Percentiles rank a stretch among this genome's conserved stretches.
phyloP scores from a whole-genome alignment of 2,329 filamentous ascomycete species.

The Westerdykella ornata region DNA sequence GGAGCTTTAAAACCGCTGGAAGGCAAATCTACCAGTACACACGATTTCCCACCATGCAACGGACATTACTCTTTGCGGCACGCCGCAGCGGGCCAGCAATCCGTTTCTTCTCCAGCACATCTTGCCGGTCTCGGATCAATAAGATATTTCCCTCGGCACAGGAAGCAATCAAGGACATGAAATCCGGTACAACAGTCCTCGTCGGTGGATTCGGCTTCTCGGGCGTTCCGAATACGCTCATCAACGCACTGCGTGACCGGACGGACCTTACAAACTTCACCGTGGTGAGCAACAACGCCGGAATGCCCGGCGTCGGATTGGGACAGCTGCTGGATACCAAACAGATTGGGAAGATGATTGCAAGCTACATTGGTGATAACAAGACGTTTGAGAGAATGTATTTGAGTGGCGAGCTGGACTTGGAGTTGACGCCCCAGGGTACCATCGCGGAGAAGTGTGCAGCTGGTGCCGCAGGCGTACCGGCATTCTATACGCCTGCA shows the following conservation, averaged over 20 bases:
- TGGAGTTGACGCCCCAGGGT: conserved; percentile 72
- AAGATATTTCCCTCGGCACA: conserved; percentile 36
- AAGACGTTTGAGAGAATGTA: conserved; percentile 71
- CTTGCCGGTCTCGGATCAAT: conserved; percentile 32
- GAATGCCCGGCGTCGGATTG: conserved; percentile 62
- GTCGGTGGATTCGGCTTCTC: conserved; percentile 37
- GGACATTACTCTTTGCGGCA: conserved; percentile 29
- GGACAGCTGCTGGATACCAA: conserved; percentile 62
- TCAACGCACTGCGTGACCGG: conserved; percentile 35
- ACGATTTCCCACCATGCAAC: conserved; percentile 24
- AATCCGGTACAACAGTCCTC: conserved; percentile 32
- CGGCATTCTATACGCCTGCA: conserved; percentile 74
- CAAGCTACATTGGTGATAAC: conserved; percentile 72
- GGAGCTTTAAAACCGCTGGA: no score
- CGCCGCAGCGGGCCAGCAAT: conserved; percentile 26
- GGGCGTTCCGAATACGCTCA: conserved; percentile 37
- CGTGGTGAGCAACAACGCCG: conserved; percentile 76
- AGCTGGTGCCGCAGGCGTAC: conserved; percentile 68
- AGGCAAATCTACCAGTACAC: no score
- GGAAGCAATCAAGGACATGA: conserved; percentile 37
- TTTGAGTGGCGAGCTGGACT: conserved; percentile 63
- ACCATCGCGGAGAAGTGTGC: conserved; percentile 66
- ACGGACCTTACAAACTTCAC: conserved; percentile 48
- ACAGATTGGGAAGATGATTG: conserved; percentile 64
- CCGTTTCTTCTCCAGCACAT: conserved; percentile 33